Evolutionary conservation across 768 basidiomycete genomes (phyloP), one percentile per base, ranked within the genome.

Genomic region (Hemileccinum impolitum): DNA sequence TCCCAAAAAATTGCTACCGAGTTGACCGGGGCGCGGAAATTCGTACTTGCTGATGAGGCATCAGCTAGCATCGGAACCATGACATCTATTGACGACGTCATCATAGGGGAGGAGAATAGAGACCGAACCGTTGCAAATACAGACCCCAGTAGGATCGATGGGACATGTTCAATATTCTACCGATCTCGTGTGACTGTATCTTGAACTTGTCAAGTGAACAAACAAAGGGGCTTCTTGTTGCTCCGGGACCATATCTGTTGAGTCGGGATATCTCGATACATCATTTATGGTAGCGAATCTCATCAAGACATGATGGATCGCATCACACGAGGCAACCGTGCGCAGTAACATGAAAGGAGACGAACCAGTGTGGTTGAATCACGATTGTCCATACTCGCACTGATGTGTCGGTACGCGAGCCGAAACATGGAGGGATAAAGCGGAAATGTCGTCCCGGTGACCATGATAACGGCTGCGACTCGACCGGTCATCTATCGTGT

Each of bases 401-500:
- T 31, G 49, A 50, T 39, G n/a, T 48, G 39, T 42, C 39, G 30
- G 40, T 39, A 28, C 19, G 19, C 26, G 38, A 39, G 19, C 43
- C 45, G 19, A 47, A 39, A 43, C 26, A 41, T 35, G 44, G 46
- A 45, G 32, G 18, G 25, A 45, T 45, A 28, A 35, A 43, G 47
- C 41, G 47, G 48, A 37, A 37, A 28, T 17, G 26, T 40, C 31
- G 30, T 31, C 37, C 53, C 52, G 54, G 48, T 37, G 43, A 56
- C 38, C 41, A 56, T 45, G 52, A 43, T 37, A 25, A 19, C 47
- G 31, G 34, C n/a, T 43, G 43, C 39, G 8, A 26, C 55, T 50
- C 51, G 47, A 45, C 49, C 57, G 56, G 52, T 36, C 26, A 62
- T 44, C 48, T 47, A 53, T 25, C 11, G 26, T 45, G 28, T 12